These are phyloP conservation scores for Entonaema liquescens DNA, from an alignment of 495 filamentous ascomycete genomes.

Conservation along the genomic window DNA sequence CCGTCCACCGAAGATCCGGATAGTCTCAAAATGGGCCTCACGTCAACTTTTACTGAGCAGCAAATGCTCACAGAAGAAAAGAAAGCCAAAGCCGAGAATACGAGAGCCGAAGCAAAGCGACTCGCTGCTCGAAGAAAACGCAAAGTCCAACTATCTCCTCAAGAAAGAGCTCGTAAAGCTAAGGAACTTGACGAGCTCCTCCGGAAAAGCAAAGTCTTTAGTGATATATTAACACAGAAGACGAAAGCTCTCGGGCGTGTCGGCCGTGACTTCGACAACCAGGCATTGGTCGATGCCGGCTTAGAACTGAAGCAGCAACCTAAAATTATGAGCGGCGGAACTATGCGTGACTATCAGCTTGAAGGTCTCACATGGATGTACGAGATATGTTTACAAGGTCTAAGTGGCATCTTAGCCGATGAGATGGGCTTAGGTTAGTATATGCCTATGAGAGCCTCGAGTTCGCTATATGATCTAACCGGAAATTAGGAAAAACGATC, in stretches of 20 bases:
- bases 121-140: conserved; percentile 53
- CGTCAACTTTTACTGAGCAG: conserved; percentile 40
- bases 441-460: not conserved
- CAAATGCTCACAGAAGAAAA: conserved; percentile 51
- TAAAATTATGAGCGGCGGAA: conserved; percentile 81
- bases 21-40: conserved; percentile 46
- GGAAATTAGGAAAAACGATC: conserved; percentile 73
- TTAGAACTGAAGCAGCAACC: conserved; percentile 85
- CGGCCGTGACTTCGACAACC: conserved; percentile 60
- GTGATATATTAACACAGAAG: conserved; percentile 63
- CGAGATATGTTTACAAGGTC: conserved; percentile 78
- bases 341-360: conserved; percentile 93
- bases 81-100: conserved; percentile 59
- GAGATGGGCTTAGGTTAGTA: conserved; percentile 88
- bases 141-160: conserved; percentile 58
- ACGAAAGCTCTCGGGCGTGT: conserved; percentile 64
- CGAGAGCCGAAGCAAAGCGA: conserved; percentile 58
- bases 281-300: conserved; percentile 76
- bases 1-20: conserved; percentile 36
- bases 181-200: conserved; percentile 61
- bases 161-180: conserved; percentile 61
- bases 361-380: conserved; percentile 96
- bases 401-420: conserved; percentile 94
- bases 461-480: conserved; percentile 18
- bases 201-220: conserved; percentile 57